Evolutionary conservation across 2,329 filamentous ascomycete genomes (phyloP), one percentile per base, ranked within the genome.

Genomic region (Trichophyton simii): DNA sequence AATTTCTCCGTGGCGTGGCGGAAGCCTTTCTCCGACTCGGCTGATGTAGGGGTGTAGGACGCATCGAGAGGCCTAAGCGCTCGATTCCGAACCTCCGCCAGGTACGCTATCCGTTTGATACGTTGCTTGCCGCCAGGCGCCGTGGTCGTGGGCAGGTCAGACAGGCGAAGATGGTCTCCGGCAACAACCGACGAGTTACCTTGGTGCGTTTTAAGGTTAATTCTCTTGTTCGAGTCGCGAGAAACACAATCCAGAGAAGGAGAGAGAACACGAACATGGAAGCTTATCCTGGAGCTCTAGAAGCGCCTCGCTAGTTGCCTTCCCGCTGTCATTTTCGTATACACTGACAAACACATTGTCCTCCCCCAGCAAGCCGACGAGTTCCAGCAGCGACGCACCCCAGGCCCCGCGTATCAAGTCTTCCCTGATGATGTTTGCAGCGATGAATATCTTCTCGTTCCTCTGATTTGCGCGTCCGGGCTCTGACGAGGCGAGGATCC

Each of bases 281-380:
- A 63, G 57, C 38, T 60, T 63, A 34, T 31, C 48, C 36, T 60
- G 59, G n/a, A 63, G 44, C 15, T 60, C 59, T 11, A 20, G 31
- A 20, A 63, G 60, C 11, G 62, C 62, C 36, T 61, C 41, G 2
- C 41, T 36, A 6, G 60, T 61, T 15, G 44, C 62, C 20, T 11
- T 8, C 2, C 62, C 62, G 48, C 62, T 63, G 38, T 63, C 62
- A 54, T 63, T 63, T n/a, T 63, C 62, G 42, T 63, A 63, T 57
- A 63, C 55, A 50, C 62, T 63, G 18, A 63, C 60, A 54, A 63
- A 63, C 25, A 63, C 62, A 57, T 63, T 63, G 3, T 61, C 36
- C 25, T 61, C 46, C 8, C 62, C 62, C 11, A 63, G 48, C 2
- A 63, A 28, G 18, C 57, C 57, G 20, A 63, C 50, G 57, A 63